Evolutionary conservation across 2,329 filamentous ascomycete species (phyloP).

Genomic region (Colletotrichum destructivum): DNA sequence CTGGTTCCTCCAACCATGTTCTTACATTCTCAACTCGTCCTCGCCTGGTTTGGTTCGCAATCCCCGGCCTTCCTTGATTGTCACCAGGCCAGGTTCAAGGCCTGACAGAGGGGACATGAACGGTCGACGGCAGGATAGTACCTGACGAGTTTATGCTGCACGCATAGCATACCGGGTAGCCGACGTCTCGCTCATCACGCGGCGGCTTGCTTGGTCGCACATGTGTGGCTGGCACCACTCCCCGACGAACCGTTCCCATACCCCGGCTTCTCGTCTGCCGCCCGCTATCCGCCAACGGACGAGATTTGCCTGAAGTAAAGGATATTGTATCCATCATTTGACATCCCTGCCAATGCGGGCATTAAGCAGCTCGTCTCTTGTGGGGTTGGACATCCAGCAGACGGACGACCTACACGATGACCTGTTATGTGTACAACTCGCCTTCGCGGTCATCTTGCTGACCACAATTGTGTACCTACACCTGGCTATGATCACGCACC

Average conservation of each 20-base stretch:
- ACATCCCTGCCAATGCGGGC: constrained; percentile 24
- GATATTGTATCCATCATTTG: constrained; percentile 12
- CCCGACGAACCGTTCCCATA: constrained; percentile 24
- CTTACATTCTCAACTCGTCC: constrained; percentile 2
- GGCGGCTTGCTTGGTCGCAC: neutral
- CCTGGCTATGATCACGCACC: constrained; percentile 12
- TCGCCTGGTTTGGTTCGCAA: neutral
- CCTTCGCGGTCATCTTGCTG: neutral
- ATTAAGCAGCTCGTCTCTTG: neutral
- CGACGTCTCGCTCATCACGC: constrained; percentile 7
- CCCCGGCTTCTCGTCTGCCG: constrained; percentile 37
- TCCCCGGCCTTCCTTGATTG: neutral
- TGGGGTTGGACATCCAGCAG: neutral
- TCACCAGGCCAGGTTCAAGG: constrained; percentile 1
- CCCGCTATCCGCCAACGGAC: constrained; percentile 31
- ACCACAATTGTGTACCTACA: neutral
- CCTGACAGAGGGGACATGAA: constrained; percentile 6
- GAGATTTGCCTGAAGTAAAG: constrained; percentile 31
- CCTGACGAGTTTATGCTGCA: neutral
- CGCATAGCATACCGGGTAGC: constrained; percentile 8
- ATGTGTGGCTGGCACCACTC: constrained; percentile 25
- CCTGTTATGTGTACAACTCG: neutral
- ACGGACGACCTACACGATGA: neutral
- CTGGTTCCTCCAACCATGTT: constrained; percentile 34
- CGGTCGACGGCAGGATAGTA: neutral